Base-by-base conservation (phyloP, 2,329 filamentous ascomycete species). In the Talaromyces atroroseus region DNA sequence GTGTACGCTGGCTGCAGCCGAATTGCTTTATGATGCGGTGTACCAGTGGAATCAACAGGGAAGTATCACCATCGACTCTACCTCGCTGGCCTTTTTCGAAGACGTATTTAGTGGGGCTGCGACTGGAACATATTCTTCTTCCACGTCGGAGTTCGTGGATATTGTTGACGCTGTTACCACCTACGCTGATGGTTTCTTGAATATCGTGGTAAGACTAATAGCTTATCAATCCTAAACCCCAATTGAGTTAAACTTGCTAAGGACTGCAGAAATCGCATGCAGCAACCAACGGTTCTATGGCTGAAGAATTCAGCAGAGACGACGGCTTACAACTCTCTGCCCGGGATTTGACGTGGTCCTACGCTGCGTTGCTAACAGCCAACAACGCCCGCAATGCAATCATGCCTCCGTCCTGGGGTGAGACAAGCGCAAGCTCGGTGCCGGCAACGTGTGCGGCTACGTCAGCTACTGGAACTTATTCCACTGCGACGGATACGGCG, bases 11-110 rank as follows among this genome's bases (percentile, higher is more conserved):
- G 88, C 88, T 1, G 88, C 88, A 0, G 90, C 89, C 2, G 89
- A 94, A 71, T 86, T 89, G 66, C 80, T 95, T 2, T 92, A 91
- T 68, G 85, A 88, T 63, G 86, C 89, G 1, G 65, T 91, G 1
- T 85, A 86, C 61, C 83, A 87, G 48, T 92, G 88, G 87, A 78
- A 86, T 59, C 71, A 76, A 38, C 70, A 78, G 26, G 84, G 83
- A 1, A 84, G 78, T 8, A 79, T 95, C 64, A 80, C 79, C 0
- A 80, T 92, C 46, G 86, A 83, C 5, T 73, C 77, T 0, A 79
- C 78, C 1, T 90, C 87, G 0, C 76, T 90, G 8, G 66, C 80
- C 6, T 92, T 94, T 76, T 94, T 92, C 81, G 71, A 76, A 58
- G 85, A 85, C 61, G 74, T 90, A 6, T 78, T 82, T 52, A 77